Percentiles rank a stretch among this genome's conserved stretches.
Conservation (phyloP, 2,329 filamentous ascomycete genomes). For the Fusarium nelsonii region DNA sequence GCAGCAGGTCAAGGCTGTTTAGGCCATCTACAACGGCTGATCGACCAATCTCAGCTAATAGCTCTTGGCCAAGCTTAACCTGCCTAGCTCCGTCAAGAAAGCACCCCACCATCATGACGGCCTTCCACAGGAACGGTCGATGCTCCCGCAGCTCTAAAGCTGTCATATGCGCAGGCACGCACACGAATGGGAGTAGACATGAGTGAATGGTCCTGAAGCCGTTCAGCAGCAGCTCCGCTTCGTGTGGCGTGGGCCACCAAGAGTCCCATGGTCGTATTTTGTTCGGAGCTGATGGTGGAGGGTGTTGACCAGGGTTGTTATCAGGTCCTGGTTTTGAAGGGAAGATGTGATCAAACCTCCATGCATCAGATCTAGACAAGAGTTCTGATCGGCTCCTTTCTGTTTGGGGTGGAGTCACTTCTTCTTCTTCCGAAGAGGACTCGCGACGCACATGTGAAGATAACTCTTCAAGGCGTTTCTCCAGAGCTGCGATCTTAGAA, state of each 20-base stretch:
- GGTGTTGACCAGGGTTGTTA: slow-evolving; percentile 11
- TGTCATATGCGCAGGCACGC: slow-evolving; percentile 54
- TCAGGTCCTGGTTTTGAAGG: slow-evolving; percentile 40
- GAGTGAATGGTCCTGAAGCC: slow-evolving; percentile 53
- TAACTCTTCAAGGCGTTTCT: slow-evolving; percentile 63
- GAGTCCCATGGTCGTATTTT: slow-evolving; percentile 46
- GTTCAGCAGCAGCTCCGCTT: slow-evolving; percentile 57
- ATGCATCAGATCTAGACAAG: slow-evolving; percentile 26
- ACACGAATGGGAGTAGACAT: slow-evolving; percentile 60
- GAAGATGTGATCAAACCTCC: slow-evolving; percentile 54
- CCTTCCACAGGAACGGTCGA: slow-evolving; percentile 63
- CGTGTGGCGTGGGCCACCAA: slow-evolving; percentile 58
- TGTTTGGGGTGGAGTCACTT: slow-evolving; percentile 22
- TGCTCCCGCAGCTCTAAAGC: slow-evolving; percentile 54
- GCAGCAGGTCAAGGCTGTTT: slow-evolving; percentile 61
- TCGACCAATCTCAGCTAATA: slow-evolving; percentile 59
- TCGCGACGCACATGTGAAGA: slow-evolving; percentile 58
- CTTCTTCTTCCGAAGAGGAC: slow-evolving; percentile 22
- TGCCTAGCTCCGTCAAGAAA: slow-evolving; percentile 60
- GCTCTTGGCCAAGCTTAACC: slow-evolving; percentile 57
- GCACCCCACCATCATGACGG: slow-evolving; percentile 59
- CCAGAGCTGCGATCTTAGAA: slow-evolving; percentile 63
- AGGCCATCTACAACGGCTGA: slow-evolving; percentile 57
- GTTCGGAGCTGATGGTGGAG: slow-evolving; percentile 25
- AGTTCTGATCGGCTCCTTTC: slow-evolving; percentile 15